Base-by-base conservation (phyloP, 1,284 basidiomycete species). In the Cryptococcus sp. region DNA sequence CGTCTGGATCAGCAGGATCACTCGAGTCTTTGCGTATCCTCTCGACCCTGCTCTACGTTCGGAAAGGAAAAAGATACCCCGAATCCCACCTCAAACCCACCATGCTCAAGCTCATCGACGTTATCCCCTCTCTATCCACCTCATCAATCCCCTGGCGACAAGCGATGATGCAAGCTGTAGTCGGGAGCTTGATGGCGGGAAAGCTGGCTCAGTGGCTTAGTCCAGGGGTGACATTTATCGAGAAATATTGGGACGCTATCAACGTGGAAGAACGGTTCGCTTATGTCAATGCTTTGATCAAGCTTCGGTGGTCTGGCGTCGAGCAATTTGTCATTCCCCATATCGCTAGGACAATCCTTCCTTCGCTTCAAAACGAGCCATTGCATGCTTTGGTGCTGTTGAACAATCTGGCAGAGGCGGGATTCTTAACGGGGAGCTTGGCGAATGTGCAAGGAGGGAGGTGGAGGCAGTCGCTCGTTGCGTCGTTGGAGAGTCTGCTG, bases 51-150 rank as follows among this genome's bases (percentile, higher is more conserved):
- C 73, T 82, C 6, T 66, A 72, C 28, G 56, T 56, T 19, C 58
- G 69, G 19, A 72, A 70, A 47, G 69, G 66, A 21, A 69, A 45
- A 74, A 84, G 38, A 63, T 84, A 59, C 52, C 68, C 69, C 25
- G 71, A 80, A 26, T 53, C 74, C n/a, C 69, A 83, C 2, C 65
- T 75, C 25, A 53, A 59, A 48, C 57, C 66, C 3, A 50, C 68
- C 14, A 69, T 72, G 68, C 45, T 56, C 41, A 66, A 62, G 43
- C 53, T 72, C 1, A 54, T 58, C 43, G 25, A 42, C 5, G 40
- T 28, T 4, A 3, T 37, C 14, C 18, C 24, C 24, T 14, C 14
- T 19, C 9, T 19, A 11, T 6, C 9, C 14, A 26, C 48, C 5
- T 4, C 47, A 34, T 12, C 36, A 36, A 6, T n/a, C 45, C 47